These are phyloP conservation scores for Fusarium anthophilum DNA, from an alignment of 2,329 filamentous ascomycete genomes.

Conservation along the genomic window DNA sequence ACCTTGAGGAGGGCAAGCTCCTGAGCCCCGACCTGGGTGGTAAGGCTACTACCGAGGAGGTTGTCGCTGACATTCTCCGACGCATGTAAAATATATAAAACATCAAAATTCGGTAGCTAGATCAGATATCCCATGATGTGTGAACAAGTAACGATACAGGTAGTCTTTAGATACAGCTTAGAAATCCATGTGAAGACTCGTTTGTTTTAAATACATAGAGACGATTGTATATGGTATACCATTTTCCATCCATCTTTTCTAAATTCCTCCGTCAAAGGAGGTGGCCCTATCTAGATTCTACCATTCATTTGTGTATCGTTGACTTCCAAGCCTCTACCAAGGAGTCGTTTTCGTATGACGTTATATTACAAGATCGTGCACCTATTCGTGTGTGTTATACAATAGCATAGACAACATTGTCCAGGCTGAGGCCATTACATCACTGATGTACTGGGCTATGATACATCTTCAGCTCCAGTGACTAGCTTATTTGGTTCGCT, in stretches of 20 bases:
- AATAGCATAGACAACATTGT: constrained; percentile 17
- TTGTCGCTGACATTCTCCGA: constrained; percentile 86
- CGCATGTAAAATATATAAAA: constrained; percentile 67
- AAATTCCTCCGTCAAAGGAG: background rate
- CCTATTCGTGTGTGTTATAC: constrained; percentile 38
- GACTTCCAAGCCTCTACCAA: constrained; percentile 16
- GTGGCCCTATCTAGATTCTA: constrained; percentile 6
- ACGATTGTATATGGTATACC: constrained; percentile 38
- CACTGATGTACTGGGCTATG: background rate
- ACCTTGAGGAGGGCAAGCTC: constrained; percentile 83
- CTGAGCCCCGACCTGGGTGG: constrained; percentile 93
- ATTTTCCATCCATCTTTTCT: constrained; percentile 24
- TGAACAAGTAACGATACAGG: background rate
- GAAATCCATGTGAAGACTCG: background rate
- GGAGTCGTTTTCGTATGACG: constrained; percentile 23
- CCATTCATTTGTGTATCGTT: constrained; percentile 30
- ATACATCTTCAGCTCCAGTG: background rate
- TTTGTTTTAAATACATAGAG: constrained; percentile 29
- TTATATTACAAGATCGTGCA: constrained; percentile 44
- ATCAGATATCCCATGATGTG: constrained; percentile 1
- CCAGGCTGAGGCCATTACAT: constrained; percentile 16
- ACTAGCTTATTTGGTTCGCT: constrained; percentile 60
- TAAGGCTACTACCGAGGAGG: constrained; percentile 83
- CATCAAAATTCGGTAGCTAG: constrained; percentile 13
- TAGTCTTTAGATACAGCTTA: background rate